phyloP scores from a whole-genome alignment of 306 rosid genomes.

The Quercus suber region DNA sequence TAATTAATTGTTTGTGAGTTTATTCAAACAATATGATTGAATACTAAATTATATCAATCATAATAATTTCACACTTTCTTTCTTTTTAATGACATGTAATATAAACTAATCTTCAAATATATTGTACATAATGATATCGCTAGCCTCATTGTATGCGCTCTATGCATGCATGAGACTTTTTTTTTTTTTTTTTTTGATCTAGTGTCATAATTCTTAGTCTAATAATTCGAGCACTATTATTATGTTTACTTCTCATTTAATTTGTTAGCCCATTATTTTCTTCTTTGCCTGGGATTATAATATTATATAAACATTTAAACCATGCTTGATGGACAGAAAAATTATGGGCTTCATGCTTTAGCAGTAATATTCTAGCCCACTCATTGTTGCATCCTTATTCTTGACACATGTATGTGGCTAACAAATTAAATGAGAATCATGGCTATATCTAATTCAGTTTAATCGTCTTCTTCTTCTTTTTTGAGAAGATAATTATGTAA shows the following conservation, averaged over 20 bases:
- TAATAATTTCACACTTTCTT: too few species aligned
- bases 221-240: too few species aligned
- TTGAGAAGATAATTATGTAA: background rate
- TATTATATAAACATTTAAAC: background rate
- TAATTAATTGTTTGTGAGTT: too few species aligned
- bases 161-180: too few species aligned
- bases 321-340: background rate
- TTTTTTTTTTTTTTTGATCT: too few species aligned
- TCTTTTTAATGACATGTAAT: too few species aligned
- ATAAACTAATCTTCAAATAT: too few species aligned
- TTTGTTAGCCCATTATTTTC: background rate
- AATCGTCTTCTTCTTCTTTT: background rate
- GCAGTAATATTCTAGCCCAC: background rate
- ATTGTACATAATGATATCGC: too few species aligned
- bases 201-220: too few species aligned
- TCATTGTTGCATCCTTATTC: background rate
- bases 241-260: background rate
- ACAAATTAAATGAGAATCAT: background rate
- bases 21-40: too few species aligned
- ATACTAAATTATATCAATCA: too few species aligned
- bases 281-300: background rate
- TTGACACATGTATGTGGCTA: background rate
- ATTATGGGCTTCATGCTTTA: background rate
- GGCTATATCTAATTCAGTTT: background rate
- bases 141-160: too few species aligned